phyloP scores from a whole-genome alignment of 345 rosid genomes.

The Populus davidiana region DNA sequence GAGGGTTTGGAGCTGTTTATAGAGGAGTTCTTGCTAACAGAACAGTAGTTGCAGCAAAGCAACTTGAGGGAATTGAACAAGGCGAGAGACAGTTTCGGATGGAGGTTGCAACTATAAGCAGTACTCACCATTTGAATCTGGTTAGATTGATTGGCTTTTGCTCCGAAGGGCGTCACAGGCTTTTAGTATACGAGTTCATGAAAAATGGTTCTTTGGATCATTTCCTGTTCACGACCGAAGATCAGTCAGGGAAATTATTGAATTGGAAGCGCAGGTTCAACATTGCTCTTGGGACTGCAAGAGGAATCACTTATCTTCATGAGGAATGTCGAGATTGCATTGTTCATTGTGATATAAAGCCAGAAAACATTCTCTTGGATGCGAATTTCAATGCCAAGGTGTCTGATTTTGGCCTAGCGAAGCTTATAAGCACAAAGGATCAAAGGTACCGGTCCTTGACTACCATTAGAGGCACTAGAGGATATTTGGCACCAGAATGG shows the following conservation, averaged over 20 bases:
- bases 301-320: conserved; percentile 25
- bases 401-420: conserved; percentile 27
- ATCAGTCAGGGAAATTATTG: conserved; percentile 1
- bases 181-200: conserved; percentile 24
- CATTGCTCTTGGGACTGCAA: conserved; percentile 19
- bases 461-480: conserved; percentile 18
- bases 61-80: conserved; percentile 22
- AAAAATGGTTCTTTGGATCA: conserved; percentile 14
- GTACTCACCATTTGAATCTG: conserved; percentile 24
- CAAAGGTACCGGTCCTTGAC: conserved; percentile 1
- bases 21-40: conserved; percentile 11
- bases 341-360: conserved; percentile 23
- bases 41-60: conserved; percentile 20
- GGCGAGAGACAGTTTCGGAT: conserved; percentile 25
- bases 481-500: conserved; percentile 27
- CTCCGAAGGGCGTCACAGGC: conserved; percentile 20
- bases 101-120: conserved; percentile 25
- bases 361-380: conserved; percentile 21
- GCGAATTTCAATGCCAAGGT: conserved; percentile 16
- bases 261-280: conserved; percentile 11
- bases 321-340: conserved; percentile 30
- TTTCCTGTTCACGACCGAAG: conserved; percentile 3
- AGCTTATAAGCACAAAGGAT: conserved; percentile 13
- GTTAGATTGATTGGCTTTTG: conserved; percentile 24
- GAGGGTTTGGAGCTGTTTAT: conserved; percentile 22